Conservation (phyloP, 768 basidiomycete genomes). For the Trametes villosa region DNA sequence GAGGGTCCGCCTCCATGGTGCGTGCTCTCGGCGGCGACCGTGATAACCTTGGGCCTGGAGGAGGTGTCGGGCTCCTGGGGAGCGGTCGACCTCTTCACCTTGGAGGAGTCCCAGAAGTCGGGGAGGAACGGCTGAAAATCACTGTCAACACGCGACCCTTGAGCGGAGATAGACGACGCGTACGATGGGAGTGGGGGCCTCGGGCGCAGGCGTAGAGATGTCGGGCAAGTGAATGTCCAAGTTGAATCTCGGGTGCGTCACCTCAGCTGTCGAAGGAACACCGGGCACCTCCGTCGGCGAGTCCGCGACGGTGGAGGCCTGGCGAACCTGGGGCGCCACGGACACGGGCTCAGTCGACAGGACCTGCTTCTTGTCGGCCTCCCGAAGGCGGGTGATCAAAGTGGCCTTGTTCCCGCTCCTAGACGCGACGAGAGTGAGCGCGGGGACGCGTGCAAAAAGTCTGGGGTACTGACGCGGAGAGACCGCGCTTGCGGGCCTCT, state of each 20-base stretch:
- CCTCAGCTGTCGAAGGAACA: constrained; percentile 43
- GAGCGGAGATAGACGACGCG: constrained; percentile 33
- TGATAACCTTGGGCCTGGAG: constrained; percentile 51
- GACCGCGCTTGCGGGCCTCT: constrained; percentile 58
- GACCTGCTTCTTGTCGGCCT: constrained; percentile 46
- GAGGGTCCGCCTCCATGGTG: constrained; percentile 54
- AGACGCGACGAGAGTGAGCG: constrained; percentile 17
- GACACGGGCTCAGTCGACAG: constrained; percentile 20
- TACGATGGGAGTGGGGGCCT: constrained; percentile 61
- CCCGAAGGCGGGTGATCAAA: constrained; percentile 57
- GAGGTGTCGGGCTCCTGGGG: constrained; percentile 32
- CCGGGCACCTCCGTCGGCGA: constrained; percentile 41
- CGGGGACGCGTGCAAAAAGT: constrained; percentile 6
- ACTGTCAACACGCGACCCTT: neutral
- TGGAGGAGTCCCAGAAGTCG: constrained; percentile 63
- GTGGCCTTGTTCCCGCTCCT: constrained; percentile 65
- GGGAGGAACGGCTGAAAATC: constrained; percentile 56
- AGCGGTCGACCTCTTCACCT: constrained; percentile 35
- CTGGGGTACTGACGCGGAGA: constrained; percentile 49
- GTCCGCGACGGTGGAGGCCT: constrained; percentile 31
- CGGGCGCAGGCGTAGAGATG: constrained; percentile 46
- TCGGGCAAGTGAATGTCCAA: constrained; percentile 63
- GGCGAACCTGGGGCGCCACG: constrained; percentile 27
- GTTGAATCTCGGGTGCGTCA: constrained; percentile 36
- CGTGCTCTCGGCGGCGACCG: constrained; percentile 51